Evolutionary conservation across 306 rosid genomes (phyloP), one percentile per base, ranked within the genome.

Genomic region (Urtica urens): DNA sequence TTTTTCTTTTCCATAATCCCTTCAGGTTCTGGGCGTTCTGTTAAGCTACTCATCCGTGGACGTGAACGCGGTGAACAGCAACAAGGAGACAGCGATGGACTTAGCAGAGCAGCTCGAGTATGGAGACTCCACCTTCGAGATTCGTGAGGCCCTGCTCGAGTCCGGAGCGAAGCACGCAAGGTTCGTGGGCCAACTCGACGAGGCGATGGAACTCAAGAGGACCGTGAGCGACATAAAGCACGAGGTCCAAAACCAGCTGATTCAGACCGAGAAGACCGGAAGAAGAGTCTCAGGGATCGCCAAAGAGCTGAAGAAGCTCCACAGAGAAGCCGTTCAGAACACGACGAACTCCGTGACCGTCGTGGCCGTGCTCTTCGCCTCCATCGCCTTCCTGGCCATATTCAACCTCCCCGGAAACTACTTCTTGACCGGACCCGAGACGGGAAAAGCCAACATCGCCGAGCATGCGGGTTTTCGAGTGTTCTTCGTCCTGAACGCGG

Each of bases 331-430:
- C 23, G 99, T 90, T 43, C 95, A 81, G 55, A 81, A 67, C 76
- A 85, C 99, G 60, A 90, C 75, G 33, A 75, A 90, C 50, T 90
- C 81, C 13, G 72, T 85, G 58, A 90, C 99, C 5, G 62, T 90
- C 0, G 95, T 85, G 17, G 99, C 99, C 41, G 92, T 82, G 23
- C 95, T 90, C 34, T 85, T 90, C 26, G 99, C 95, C 37, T 90
- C 99, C 0, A 85, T 90, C 57, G 99, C 95, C 33, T 90, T 90
- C 81, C 64, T 90, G 71, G 95, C 99, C 10, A 79, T 90, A 41
- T 90, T 90, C 69, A 90, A 85, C 74, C 68, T 90, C 64, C 99
- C 95, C 9, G 99, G 99, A n/a, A 90, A 79, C 56, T 90, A 90
- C 54, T 0, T 48, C n/a, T 10, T 0, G 17, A 0, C 0, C 4